These are phyloP conservation scores for Aspergillus calidoustus DNA, from an alignment of 2,329 filamentous ascomycete genomes.

Conservation along the genomic window DNA sequence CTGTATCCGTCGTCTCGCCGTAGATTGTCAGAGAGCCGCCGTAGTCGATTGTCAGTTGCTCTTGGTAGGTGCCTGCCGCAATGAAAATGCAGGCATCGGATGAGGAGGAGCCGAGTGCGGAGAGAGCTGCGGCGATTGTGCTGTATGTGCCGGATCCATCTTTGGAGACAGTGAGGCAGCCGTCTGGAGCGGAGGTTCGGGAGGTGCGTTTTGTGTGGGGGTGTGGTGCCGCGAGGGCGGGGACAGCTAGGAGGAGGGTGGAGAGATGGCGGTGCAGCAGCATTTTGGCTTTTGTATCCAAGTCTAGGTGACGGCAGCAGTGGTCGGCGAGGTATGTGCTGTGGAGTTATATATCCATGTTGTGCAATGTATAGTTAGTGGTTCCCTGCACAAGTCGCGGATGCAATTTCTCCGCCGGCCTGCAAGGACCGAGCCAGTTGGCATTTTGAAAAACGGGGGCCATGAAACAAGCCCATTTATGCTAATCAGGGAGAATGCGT, in stretches of 20 bases:
- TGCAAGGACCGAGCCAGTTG: too few species aligned
- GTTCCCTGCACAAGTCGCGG: too few species aligned
- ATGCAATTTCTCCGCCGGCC: not conserved
- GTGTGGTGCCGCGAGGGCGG: not conserved
- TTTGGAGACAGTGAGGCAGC: conserved; percentile 32
- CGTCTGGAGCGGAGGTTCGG: conserved; percentile 28
- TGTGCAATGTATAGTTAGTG: too few species aligned
- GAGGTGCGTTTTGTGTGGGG: conserved; percentile 17
- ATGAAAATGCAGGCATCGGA: conserved; percentile 39
- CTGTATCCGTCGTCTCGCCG: conserved; percentile 36
- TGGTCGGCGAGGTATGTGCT: too few species aligned
- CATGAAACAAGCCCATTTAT: not conserved
- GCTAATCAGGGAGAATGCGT: not conserved
- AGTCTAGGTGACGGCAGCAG: too few species aligned
- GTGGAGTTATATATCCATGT: too few species aligned
- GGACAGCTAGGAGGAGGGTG: not conserved
- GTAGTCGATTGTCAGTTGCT: conserved; percentile 38
- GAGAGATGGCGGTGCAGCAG: not conserved
- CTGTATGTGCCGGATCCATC: conserved; percentile 25
- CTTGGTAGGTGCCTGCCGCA: conserved; percentile 37
- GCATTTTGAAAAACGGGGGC: not conserved
- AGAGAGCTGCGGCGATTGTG: conserved; percentile 33
- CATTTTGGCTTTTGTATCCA: not conserved
- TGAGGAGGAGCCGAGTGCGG: conserved; percentile 29
- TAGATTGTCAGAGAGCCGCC: conserved; percentile 36